Base-by-base conservation (phyloP, 805 yeast species). In the Priceomyces medius region DNA sequence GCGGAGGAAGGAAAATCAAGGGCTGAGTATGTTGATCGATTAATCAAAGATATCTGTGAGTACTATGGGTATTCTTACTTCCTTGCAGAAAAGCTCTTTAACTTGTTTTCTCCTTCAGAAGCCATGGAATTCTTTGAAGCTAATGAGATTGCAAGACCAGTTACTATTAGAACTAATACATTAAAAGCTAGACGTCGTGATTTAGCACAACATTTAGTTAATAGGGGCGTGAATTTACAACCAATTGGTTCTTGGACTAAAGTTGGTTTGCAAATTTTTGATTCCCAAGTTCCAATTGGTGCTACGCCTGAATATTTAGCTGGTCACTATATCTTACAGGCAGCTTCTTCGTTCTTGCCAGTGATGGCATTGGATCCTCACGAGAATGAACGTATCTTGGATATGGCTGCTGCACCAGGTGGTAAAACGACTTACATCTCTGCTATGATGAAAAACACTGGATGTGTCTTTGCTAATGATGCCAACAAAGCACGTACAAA, bases 391-490 rank as follows among this genome's bases (percentile, higher is more conserved):
- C 84, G 99, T 58, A 76, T 93, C 31, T 73, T 93, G 48, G 99
- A 93, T 70, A 93, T 93, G 99, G 98, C 99, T 36, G 95, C 99
- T 46, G 97, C 99, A 20, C 99, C 99, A 50, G 99, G 99, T 72
- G 99, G 99, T 68, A 91, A 91, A 62, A 88, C 97, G 16, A 91
- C 99, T 2, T 90, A 88, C 62, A 80, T 91, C 40, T 81, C 96
- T 27, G 97, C 99, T 1, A 66, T 91, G 69, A 93, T 93, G 98
- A 93, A 93, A 61, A 93, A 93, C 66, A 93, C 99, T 1, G 99
- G 99, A 20, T 82, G 91, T 64, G 87, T 93, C 17, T 90, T 93
- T 63, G 99, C 99, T 40, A 93, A 93, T 65, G 99, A 93, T 70
- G 83, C 96, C 43, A 93, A 89, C 72, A 93, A 91, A 63, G 87